Percentiles rank a stretch among this genome's conserved stretches.
These are phyloP conservation scores for Sporothrix luriei DNA, from an alignment of 2,329 filamentous ascomycete species.

Conservation along the genomic window DNA sequence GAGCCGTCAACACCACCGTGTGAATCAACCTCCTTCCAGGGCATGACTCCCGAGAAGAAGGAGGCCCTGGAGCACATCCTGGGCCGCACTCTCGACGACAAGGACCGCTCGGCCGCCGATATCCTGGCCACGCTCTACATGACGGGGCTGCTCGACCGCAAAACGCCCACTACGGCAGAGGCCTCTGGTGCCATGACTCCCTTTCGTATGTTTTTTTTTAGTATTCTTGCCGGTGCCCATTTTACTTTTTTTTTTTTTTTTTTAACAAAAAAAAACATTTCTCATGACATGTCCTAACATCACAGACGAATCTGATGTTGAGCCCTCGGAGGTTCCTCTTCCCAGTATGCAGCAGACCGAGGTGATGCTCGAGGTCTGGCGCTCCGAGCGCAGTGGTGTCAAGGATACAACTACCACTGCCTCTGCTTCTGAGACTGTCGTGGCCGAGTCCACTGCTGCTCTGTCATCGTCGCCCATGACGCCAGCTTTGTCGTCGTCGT, in stretches of 20 bases:
- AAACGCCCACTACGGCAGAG: neutral
- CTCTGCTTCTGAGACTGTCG: neutral
- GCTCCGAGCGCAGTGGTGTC: constrained; percentile 24
- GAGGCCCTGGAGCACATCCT: constrained; percentile 23
- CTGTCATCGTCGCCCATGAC: constrained; percentile 25
- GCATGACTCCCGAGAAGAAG: constrained; percentile 25
- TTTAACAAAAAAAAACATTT: too few species aligned
- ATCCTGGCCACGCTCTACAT: constrained; percentile 33
- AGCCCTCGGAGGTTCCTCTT: constrained; percentile 28
- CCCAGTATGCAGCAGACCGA: constrained; percentile 36
- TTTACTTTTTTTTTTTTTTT: too few species aligned
- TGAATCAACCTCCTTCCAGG: constrained; percentile 10
- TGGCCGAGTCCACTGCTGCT: constrained; percentile 2
- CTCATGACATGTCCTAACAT: neutral
- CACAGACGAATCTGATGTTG: constrained; percentile 12
- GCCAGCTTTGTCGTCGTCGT: constrained; percentile 25
- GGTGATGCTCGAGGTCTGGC: constrained; percentile 34
- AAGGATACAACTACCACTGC: neutral
- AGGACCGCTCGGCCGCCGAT: constrained; percentile 33
- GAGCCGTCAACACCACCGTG: constrained; percentile 12
- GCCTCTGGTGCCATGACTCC: neutral
- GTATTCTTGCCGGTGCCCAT: neutral
- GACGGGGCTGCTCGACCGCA: constrained; percentile 25
- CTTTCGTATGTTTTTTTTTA: neutral
- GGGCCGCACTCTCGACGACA: constrained; percentile 31